Evolutionary conservation across 1,284 basidiomycete genomes (phyloP), one percentile per base, ranked within the genome.

Genomic region (Agroathelia rolfsii): DNA sequence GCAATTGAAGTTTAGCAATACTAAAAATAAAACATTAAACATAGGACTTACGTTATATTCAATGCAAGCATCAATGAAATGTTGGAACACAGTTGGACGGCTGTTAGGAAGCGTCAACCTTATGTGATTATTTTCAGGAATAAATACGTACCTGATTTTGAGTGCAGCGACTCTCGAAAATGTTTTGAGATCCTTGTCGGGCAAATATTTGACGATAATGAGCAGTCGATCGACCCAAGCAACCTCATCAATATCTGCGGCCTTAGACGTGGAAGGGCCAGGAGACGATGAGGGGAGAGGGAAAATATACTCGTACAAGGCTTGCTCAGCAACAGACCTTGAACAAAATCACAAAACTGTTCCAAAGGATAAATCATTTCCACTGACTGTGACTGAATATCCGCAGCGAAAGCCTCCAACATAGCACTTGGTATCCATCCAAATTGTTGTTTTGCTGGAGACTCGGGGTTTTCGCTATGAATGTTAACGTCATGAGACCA

Each of bases 371-470:
- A 26, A 24, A 34, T 35, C 30, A 12, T 14, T 28, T 19, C 6
- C 11, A 37, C 4, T 30, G 28, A 9, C 4, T 8, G 9, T 22
- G 24, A 34, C 28, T 28, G 5, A n/a, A 28, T 23, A 14, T 11
- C 12, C 17, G 4, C 6, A 8, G 12, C 12, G 11, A 20, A 17
- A 9, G 23, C n/a, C n/a, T 18, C 6, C 19, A 86, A 64, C 18
- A 98, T 62, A 24, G 69, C 64, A 20, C 80, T 69, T 0, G 95
- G 93, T 40, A 99, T 97, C 95, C 95, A 99, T 0, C 75, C 76
- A 49, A 98, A 96, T 34, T 94, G 87, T 13, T 64, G 53, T 12
- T 80, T 66, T 0, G 90, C 87, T 0, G 71, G 63, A 1, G 68
- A 58, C 39, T 90, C 85, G 35, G 78, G 76, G 39, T 74, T 80